Evolutionary conservation across 2,329 filamentous ascomycete species (phyloP).

Genomic region (Claviceps humidiphila): DNA sequence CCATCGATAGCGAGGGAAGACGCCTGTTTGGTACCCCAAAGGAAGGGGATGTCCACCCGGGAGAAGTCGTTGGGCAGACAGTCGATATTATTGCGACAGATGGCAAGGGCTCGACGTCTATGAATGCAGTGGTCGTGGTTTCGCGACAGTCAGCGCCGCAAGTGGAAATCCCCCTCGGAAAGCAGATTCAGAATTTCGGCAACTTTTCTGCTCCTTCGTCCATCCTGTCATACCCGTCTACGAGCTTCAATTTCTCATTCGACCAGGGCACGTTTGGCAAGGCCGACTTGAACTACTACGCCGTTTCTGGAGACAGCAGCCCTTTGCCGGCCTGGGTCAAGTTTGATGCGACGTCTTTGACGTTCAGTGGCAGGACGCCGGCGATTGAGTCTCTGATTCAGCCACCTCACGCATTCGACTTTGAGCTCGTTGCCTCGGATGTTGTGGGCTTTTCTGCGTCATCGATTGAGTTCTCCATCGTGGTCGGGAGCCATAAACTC

Average conservation of each 20-base stretch:
- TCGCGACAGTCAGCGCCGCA: conserved; percentile 42
- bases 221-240: conserved; percentile 41
- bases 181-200: conserved; percentile 46
- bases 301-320: conserved; percentile 62
- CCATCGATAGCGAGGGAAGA: conserved; percentile 49
- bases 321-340: conserved; percentile 73
- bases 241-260: conserved; percentile 39
- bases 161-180: conserved; percentile 40
- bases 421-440: conserved; percentile 67
- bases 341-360: conserved; percentile 52
- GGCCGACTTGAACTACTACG: conserved; percentile 55
- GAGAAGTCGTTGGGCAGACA: conserved; percentile 41
- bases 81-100: conserved; percentile 62
- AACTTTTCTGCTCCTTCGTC: conserved; percentile 46
- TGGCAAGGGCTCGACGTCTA: conserved; percentile 44
- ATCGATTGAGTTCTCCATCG: conserved; percentile 53
- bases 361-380: conserved; percentile 61
- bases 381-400: conserved; percentile 47
- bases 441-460: conserved; percentile 62
- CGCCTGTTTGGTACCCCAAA: conserved; percentile 60
- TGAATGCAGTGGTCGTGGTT: conserved; percentile 59
- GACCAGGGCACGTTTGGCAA: conserved; percentile 49
- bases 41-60: conserved; percentile 30
- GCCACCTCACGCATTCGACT: conserved; percentile 57
- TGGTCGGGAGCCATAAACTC: conserved; percentile 58